A percentile compares a stretch with the other conserved stretches of the same genome.
These are phyloP conservation scores for Nepenthes alata DNA, from an alignment of 179 eudicot species.

Conservation along the genomic window DNA sequence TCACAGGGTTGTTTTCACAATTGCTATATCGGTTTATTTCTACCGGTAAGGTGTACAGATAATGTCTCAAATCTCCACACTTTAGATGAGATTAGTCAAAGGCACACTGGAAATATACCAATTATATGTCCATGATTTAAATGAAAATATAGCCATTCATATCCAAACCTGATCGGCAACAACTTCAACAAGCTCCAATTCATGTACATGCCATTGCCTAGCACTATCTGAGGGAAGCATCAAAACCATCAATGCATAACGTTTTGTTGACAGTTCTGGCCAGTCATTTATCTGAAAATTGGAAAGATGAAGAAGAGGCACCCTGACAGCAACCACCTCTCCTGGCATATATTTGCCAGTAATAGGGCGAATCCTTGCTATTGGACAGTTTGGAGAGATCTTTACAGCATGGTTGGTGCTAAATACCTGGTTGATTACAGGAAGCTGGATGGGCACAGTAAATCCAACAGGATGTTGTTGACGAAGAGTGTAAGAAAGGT, in stretches of 20 bases:
- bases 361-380: slow-evolving; percentile 60
- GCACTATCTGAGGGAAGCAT: slow-evolving; percentile 92
- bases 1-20: no score
- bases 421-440: slow-evolving; percentile 74
- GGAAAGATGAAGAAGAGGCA: slow-evolving; percentile 80
- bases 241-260: slow-evolving; percentile 92
- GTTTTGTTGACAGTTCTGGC: slow-evolving; percentile 87
- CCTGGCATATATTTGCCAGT: slow-evolving; percentile 66
- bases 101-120: neutral
- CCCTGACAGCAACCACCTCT: slow-evolving; percentile 96
- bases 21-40: no score
- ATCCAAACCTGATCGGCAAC: slow-evolving; percentile 90
- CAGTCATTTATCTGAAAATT: slow-evolving; percentile 88
- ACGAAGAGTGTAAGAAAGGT: slow-evolving; percentile 76
- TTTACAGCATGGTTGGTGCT: slow-evolving; percentile 61
- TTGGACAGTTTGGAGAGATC: slow-evolving; percentile 73
- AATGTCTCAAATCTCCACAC: no score
- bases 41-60: no score
- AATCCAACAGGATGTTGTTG: slow-evolving; percentile 81
- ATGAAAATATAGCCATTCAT: neutral
- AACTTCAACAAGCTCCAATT: slow-evolving; percentile 94
- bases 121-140: neutral
- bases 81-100: no score
- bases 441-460: slow-evolving; percentile 80
- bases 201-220: slow-evolving; percentile 86